Percentiles rank a stretch among this genome's conserved stretches.
Conservation (phyloP, 345 rosid species). For the Chamaenerion angustifolium region DNA sequence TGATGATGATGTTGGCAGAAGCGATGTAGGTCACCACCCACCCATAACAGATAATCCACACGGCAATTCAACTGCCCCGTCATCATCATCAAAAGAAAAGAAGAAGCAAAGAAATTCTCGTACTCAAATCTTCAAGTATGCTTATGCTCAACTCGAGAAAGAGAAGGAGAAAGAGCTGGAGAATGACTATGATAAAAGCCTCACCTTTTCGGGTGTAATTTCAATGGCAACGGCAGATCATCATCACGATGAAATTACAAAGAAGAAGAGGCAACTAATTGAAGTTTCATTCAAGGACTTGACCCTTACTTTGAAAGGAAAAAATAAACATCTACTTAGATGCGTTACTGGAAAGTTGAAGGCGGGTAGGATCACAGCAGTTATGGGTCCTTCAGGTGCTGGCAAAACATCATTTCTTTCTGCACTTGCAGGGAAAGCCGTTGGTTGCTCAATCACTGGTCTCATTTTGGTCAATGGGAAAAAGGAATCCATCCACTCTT, state of each 20-base stretch:
- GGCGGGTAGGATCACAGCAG: constrained; percentile 79
- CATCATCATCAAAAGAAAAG: constrained; percentile 21
- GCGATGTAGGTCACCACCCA: constrained; percentile 17
- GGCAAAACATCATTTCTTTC: constrained; percentile 90
- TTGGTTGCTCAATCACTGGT: constrained; percentile 60
- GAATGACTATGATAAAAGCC: constrained; percentile 26
- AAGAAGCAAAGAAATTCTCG: constrained; percentile 30
- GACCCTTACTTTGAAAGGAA: constrained; percentile 65
- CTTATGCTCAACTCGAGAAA: constrained; percentile 55
- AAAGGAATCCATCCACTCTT: constrained; percentile 57
- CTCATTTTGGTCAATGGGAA: constrained; percentile 63
- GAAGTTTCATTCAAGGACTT: constrained; percentile 67
- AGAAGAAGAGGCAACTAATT: constrained; percentile 52
- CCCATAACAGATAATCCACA: constrained; percentile 10
- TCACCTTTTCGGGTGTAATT: constrained; percentile 67
- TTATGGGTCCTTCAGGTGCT: constrained; percentile 99
- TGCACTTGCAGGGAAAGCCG: constrained; percentile 80
- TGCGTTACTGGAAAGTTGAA: constrained; percentile 68
- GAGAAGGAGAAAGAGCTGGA: constrained; percentile 64
- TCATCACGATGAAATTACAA: constrained; percentile 7
- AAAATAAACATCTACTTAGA: constrained; percentile 55
- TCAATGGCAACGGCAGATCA: constrained; percentile 31
- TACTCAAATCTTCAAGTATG: constrained; percentile 71
- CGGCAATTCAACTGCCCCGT: constrained; percentile 15
- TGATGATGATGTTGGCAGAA: neutral